phyloP scores from a whole-genome alignment of 371 early-diverging fungal species.

The Syncephalastrum sp. region DNA sequence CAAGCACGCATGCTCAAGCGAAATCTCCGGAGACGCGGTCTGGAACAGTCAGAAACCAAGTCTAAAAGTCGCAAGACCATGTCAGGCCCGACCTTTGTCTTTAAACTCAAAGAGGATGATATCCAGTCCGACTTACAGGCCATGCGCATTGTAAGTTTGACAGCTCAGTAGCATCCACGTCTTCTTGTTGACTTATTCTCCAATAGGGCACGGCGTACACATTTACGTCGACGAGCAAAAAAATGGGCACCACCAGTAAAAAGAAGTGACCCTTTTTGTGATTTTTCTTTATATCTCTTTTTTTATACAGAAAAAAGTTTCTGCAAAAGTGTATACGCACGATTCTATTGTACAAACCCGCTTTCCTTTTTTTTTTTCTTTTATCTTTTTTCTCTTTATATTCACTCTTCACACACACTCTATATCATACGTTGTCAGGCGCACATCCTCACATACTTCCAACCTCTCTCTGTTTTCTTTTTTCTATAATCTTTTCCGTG shows the following conservation, averaged over 20 bases:
- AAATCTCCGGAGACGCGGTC: slow-evolving; percentile 39
- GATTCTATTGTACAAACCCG: no score
- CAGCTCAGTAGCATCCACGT: no score
- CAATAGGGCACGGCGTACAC: neutral
- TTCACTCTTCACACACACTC: neutral
- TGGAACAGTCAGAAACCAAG: slow-evolving; percentile 38
- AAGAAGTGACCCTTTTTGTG: slow-evolving; percentile 3
- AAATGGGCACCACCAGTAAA: slow-evolving; percentile 2
- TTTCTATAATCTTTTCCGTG: neutral
- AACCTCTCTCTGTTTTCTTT: neutral
- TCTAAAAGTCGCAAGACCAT: slow-evolving; percentile 40
- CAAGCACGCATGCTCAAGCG: slow-evolving; percentile 39
- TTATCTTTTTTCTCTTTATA: neutral
- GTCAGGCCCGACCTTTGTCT: slow-evolving; percentile 40
- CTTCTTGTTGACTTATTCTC: neutral
- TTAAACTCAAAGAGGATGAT: slow-evolving; percentile 42
- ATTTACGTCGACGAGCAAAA: slow-evolving; percentile 3
- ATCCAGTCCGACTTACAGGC: slow-evolving; percentile 35
- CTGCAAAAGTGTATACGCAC: no score
- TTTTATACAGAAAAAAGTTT: neutral
- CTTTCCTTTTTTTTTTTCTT: neutral
- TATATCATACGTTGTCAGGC: no score
- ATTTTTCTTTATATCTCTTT: neutral
- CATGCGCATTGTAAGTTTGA: slow-evolving; percentile 35
- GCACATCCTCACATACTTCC: neutral